Conservation (phyloP, 139 green algal species). For the Astrephomene gubernaculifera region DNA sequence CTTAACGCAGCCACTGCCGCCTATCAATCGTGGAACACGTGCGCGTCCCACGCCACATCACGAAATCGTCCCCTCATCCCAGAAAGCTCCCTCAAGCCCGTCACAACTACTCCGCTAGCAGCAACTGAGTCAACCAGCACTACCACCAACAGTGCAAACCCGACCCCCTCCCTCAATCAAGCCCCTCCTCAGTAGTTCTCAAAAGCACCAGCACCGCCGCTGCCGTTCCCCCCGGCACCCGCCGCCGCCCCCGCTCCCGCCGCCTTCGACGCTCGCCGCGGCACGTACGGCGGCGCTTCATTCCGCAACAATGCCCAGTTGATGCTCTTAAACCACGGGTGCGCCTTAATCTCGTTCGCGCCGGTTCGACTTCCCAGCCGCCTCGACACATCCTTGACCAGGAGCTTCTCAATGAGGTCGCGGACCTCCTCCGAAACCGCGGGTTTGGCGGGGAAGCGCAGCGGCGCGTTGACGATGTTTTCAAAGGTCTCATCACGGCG, state of each 20-base stretch:
- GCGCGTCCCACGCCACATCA: no score
- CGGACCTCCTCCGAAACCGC: slow-evolving; percentile 50
- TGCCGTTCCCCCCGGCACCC: no score
- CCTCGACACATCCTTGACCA: slow-evolving; percentile 80
- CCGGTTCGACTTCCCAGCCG: slow-evolving; percentile 79
- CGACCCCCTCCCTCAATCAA: no score
- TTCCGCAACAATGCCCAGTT: slow-evolving; percentile 92
- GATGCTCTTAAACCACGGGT: slow-evolving; percentile 60
- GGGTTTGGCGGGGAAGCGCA: slow-evolving; percentile 84
- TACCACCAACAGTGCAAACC: no score
- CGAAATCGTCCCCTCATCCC: no score
- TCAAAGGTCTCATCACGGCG: slow-evolving; percentile 94
- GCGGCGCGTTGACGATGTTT: slow-evolving; percentile 91
- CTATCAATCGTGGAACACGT: no score
- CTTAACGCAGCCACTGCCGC: no score
- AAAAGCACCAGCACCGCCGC: slow-evolving; percentile 17
- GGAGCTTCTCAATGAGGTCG: slow-evolving; percentile 67
- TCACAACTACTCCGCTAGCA: no score
- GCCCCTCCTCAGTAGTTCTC: slow-evolving; percentile 51
- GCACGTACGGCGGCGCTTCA: slow-evolving; percentile 70
- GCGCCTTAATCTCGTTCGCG: slow-evolving; percentile 93
- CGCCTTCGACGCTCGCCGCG: slow-evolving; percentile 29
- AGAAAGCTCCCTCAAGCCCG: no score
- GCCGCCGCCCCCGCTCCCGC: not conserved
- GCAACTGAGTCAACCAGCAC: no score